Base-by-base conservation (phyloP, 2,329 filamentous ascomycete genomes). In the Sporothrix globosa region DNA sequence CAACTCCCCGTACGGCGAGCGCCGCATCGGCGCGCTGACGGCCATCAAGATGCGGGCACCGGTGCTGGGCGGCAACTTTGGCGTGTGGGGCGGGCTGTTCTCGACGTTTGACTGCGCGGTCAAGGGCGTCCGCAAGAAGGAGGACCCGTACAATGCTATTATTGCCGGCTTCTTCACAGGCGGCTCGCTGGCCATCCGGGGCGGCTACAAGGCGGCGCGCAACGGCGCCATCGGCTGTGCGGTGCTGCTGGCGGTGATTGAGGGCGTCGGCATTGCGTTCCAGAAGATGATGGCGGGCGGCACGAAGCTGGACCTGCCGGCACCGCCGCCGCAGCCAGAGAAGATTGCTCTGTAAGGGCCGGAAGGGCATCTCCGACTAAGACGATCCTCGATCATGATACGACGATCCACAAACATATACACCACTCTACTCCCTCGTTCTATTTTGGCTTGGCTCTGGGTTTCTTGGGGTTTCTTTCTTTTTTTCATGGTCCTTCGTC, bases 81-180 rank as follows among this genome's bases (percentile, higher is more conserved):
- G 95, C 77, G 93, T 97, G 70, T 98, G 96, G 95, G 95, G 96
- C 79, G 96, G 96, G 75, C 84, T 98, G 71, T 98, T 98, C 86
- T 93, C 90, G 76, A 96, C 93, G 73, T 98, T 95, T 78, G 96
- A 99, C 83, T 99, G 96, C 84, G 92, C 94, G 27, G 92, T 97
- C 73, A 99, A 98, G 86, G 95, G 95, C 71, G 84, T 95, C 70
- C 86, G 93, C 74, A 92, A 96, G 86, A 98, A 97, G 90, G 96
- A 99, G 81, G 96, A 98, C 80, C 93, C 96, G 17, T 98, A 93
- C 84, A 98, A 98, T 83, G 93, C 94, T 77, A 98, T 99, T 80
- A 96, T 95, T 76, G 96, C 95, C 54, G 96, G 96, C 69, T 97
- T 97, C 86, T 95, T 97, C 82, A 98, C 96, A 4, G 94, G 93